These are phyloP conservation scores for Sporothrix pseudoabietina DNA, from an alignment of 2,329 filamentous ascomycete genomes.

Conservation along the genomic window DNA sequence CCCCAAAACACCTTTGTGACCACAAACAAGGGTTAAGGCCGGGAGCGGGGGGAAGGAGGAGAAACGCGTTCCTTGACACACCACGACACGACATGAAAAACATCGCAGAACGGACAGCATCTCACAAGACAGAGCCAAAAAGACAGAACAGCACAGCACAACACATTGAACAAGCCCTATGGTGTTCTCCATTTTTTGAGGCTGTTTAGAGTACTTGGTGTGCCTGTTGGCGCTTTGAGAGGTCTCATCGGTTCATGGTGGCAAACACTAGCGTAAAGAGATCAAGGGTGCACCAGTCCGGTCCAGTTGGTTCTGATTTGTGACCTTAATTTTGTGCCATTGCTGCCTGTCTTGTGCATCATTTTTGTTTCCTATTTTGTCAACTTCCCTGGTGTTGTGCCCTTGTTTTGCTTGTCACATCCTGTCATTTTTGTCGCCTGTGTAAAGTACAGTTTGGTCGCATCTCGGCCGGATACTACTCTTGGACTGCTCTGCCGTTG, in stretches of 20 bases:
- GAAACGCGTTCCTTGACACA: constrained; percentile 5
- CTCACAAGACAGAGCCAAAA: not conserved
- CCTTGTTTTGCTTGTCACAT: not conserved
- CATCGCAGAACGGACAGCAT: not conserved
- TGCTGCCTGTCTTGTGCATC: constrained; percentile 3
- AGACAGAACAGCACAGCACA: not conserved
- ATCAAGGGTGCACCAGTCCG: not conserved
- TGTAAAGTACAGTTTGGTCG: not conserved
- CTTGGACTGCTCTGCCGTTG: not conserved
- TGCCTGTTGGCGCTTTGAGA: constrained; percentile 9
- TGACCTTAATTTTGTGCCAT: not conserved
- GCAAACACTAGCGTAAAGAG: not conserved
- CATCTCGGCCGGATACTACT: not conserved
- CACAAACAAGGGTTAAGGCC: constrained; percentile 9
- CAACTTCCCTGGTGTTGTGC: not conserved
- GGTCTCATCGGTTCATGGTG: constrained; percentile 25
- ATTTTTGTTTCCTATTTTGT: constrained; percentile 8
- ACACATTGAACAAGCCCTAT: constrained; percentile 20
- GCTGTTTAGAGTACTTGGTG: not conserved
- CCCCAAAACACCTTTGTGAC: not conserved
- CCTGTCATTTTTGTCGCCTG: not conserved
- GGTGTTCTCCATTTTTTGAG: constrained; percentile 8
- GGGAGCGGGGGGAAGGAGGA: not conserved
- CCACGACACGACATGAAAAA: not conserved
- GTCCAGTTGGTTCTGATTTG: not conserved